Evolutionary conservation across 495 filamentous ascomycete genomes (phyloP).

Genomic region (Amphirosellinia nigrospora): DNA sequence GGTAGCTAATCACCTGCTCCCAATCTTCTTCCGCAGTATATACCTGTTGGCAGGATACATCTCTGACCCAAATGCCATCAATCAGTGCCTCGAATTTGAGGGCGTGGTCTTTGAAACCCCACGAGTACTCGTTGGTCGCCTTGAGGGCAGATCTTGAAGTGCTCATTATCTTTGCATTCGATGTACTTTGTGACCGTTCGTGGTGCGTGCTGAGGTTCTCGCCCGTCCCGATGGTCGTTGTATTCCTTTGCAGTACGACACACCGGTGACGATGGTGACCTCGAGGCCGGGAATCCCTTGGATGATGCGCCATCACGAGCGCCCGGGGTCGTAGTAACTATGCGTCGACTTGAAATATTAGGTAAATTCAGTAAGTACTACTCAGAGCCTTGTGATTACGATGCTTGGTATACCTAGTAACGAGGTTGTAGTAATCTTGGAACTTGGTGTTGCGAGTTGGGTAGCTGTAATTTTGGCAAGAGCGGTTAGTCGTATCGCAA

Average conservation of each 20-base stretch:
- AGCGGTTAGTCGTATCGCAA: background rate
- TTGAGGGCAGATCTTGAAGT: conserved; percentile 1
- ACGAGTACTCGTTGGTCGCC: conserved; percentile 17
- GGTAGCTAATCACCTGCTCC: background rate
- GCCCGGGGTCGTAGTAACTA: background rate
- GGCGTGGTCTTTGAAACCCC: background rate
- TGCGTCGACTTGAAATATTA: conserved; percentile 1
- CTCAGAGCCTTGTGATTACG: background rate
- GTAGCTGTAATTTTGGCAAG: background rate
- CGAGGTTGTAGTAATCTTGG: background rate
- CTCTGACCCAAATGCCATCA: conserved; percentile 15
- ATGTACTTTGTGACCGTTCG: conserved; percentile 7
- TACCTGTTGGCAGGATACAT: background rate
- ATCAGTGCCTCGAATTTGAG: conserved; percentile 1
- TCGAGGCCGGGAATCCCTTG: conserved; percentile 1
- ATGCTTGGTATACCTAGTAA: background rate
- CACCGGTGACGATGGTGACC: conserved; percentile 15
- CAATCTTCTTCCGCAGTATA: background rate
- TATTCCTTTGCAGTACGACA: conserved; percentile 9
- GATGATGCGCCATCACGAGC: conserved; percentile 21
- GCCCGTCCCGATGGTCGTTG: background rate
- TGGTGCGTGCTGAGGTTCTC: background rate
- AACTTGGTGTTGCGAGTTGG: background rate
- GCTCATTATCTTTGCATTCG: conserved; percentile 18
- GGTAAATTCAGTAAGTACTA: background rate